Evolutionary conservation across 305 asterid genomes (phyloP).

Genomic region (Rubia tinctorum): DNA sequence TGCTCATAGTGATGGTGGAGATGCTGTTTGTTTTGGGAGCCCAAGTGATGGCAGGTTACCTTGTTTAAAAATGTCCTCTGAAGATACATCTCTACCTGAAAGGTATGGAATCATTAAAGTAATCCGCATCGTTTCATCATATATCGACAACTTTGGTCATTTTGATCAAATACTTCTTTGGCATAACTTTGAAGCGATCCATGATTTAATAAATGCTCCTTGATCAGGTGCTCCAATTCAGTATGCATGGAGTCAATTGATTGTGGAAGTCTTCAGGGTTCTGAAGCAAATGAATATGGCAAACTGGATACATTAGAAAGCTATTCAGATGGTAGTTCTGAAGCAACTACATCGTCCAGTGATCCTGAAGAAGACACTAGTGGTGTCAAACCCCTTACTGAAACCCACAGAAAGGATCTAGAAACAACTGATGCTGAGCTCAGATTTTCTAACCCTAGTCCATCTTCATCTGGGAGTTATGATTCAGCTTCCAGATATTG

Average conservation of each 20-base stretch:
- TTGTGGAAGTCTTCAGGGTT: slow-evolving; percentile 34
- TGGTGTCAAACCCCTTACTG: slow-evolving; percentile 21
- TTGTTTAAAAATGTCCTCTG: neutral
- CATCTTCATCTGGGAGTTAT: slow-evolving; percentile 34
- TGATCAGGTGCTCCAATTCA: slow-evolving; percentile 11
- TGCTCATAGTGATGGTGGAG: slow-evolving; percentile 19
- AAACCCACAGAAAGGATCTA: slow-evolving; percentile 25
- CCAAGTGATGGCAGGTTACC: slow-evolving; percentile 31
- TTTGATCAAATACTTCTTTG: too few species aligned
- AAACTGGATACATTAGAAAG: slow-evolving; percentile 27
- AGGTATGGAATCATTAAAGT: too few species aligned
- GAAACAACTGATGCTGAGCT: slow-evolving; percentile 32
- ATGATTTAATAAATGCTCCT: too few species aligned
- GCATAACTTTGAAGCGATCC: too few species aligned
- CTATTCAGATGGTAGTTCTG: slow-evolving; percentile 37
- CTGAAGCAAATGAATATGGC: slow-evolving; percentile 39
- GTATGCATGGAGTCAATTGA: slow-evolving; percentile 32
- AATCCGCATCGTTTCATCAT: too few species aligned
- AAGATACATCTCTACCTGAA: too few species aligned
- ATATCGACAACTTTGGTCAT: too few species aligned
- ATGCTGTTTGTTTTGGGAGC: slow-evolving; percentile 27
- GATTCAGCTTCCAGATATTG: slow-evolving; percentile 22
- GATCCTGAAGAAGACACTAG: slow-evolving; percentile 25
- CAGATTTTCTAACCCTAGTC: slow-evolving; percentile 27
- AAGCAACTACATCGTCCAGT: slow-evolving; percentile 28